A percentile compares a stretch with the other conserved stretches of the same genome.
These are phyloP conservation scores for Backusella circina DNA, from an alignment of 192 early-diverging fungal genomes.

Conservation along the genomic window DNA sequence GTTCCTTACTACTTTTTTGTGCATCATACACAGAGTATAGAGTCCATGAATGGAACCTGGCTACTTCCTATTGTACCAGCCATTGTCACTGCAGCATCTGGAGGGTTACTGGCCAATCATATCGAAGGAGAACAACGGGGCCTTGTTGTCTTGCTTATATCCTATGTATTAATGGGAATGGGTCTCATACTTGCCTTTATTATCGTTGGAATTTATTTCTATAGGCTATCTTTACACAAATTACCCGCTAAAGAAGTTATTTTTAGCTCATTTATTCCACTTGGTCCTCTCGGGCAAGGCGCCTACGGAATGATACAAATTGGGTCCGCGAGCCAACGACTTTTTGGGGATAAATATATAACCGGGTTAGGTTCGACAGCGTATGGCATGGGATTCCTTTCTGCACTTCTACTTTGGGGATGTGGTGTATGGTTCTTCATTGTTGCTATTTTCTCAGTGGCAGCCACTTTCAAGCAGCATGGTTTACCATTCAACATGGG, in stretches of 20 bases:
- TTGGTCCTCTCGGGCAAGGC: slow-evolving; percentile 38
- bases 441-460: slow-evolving; percentile 37
- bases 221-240: slow-evolving; percentile 37
- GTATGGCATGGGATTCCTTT: background rate
- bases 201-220: slow-evolving; percentile 40
- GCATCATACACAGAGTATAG: slow-evolving; percentile 41
- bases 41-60: slow-evolving; percentile 40
- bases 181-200: slow-evolving; percentile 40
- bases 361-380: background rate
- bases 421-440: background rate
- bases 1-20: slow-evolving; percentile 40
- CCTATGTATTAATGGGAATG: slow-evolving; percentile 46
- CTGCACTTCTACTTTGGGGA: background rate
- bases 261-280: slow-evolving; percentile 42
- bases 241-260: slow-evolving; percentile 46
- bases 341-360: slow-evolving; percentile 4
- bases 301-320: slow-evolving; percentile 47
- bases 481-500: slow-evolving; percentile 49
- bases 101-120: slow-evolving; percentile 30
- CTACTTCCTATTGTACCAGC: slow-evolving; percentile 49
- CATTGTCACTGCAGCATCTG: slow-evolving; percentile 43
- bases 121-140: slow-evolving; percentile 21
- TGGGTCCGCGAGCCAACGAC: slow-evolving; percentile 27
- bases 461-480: slow-evolving; percentile 12
- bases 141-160: slow-evolving; percentile 28